phyloP scores from a whole-genome alignment of 225 moss, liverwort and hornwort species.

The Thuidium tamariscinum region DNA sequence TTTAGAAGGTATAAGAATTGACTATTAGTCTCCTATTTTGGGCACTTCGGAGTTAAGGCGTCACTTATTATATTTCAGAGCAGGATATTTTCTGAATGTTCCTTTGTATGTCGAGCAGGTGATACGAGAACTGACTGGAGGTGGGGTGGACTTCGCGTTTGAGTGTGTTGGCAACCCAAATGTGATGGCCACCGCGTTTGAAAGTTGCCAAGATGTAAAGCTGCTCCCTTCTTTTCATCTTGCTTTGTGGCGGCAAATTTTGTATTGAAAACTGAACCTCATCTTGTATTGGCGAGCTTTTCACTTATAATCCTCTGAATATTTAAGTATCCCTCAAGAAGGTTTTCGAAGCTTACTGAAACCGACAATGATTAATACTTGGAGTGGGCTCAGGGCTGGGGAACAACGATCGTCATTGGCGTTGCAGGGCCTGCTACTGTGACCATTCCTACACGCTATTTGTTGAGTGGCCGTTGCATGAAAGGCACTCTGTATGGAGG shows the following conservation, averaged over 20 bases:
- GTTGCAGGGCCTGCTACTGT: slow-evolving; percentile 38
- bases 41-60: neutral
- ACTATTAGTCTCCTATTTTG: neutral
- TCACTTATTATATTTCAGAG: neutral
- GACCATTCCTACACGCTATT: slow-evolving; percentile 28
- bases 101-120: slow-evolving; percentile 17
- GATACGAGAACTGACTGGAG: slow-evolving; percentile 56
- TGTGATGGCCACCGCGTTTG: slow-evolving; percentile 64
- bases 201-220: slow-evolving; percentile 59
- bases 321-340: neutral
- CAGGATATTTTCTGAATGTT: slow-evolving; percentile 22
- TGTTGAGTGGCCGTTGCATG: slow-evolving; percentile 53
- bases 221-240: neutral
- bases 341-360: neutral
- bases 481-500: slow-evolving; percentile 69
- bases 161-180: slow-evolving; percentile 70
- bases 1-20: no score
- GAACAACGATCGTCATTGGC: slow-evolving; percentile 50
- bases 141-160: slow-evolving; percentile 88
- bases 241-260: neutral
- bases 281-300: neutral
- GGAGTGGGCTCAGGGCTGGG: slow-evolving; percentile 50
- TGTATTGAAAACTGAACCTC: neutral
- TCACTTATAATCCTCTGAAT: neutral
- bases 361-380: neutral